Conservation (phyloP, 148 eudicot species). For the Diospyros lotus region DNA sequence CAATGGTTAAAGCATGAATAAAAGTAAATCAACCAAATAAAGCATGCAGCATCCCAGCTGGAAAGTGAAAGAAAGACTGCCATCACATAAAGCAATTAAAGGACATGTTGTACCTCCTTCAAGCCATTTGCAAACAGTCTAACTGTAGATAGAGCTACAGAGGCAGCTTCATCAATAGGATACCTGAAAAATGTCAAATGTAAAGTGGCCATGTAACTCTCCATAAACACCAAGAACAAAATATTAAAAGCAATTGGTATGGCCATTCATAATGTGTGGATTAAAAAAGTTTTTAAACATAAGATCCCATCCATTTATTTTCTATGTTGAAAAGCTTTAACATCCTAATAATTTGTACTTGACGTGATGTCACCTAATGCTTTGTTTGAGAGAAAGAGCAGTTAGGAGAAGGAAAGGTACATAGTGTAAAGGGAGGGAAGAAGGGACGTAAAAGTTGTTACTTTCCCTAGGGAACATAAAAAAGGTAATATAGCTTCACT, state of each 20-base stretch:
- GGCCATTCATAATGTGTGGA: not conserved
- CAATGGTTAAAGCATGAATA: not conserved
- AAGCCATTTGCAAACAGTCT: conserved; percentile 52
- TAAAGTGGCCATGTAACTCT: not conserved
- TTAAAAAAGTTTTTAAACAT: not conserved
- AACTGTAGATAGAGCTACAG: conserved; percentile 62
- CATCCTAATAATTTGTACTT: not conserved
- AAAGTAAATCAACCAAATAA: too few species aligned
- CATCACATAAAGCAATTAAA: not conserved
- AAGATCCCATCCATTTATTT: not conserved
- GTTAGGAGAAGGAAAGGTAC: too few species aligned
- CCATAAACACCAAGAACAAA: not conserved
- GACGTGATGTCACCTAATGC: not conserved
- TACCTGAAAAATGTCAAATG: conserved; percentile 36
- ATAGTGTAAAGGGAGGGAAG: too few species aligned
- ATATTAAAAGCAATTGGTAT: not conserved
- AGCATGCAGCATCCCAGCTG: too few species aligned
- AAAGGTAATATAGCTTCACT: too few species aligned
- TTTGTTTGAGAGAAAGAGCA: too few species aligned
- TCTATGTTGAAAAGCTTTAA: not conserved
- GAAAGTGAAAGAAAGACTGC: not conserved
- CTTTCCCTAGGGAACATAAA: too few species aligned
- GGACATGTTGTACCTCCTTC: conserved; percentile 57
- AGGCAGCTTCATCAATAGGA: conserved; percentile 83
- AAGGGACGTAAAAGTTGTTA: too few species aligned